These are phyloP conservation scores for Citrullus colocynthis DNA, from an alignment of 306 rosid genomes.

Conservation along the genomic window DNA sequence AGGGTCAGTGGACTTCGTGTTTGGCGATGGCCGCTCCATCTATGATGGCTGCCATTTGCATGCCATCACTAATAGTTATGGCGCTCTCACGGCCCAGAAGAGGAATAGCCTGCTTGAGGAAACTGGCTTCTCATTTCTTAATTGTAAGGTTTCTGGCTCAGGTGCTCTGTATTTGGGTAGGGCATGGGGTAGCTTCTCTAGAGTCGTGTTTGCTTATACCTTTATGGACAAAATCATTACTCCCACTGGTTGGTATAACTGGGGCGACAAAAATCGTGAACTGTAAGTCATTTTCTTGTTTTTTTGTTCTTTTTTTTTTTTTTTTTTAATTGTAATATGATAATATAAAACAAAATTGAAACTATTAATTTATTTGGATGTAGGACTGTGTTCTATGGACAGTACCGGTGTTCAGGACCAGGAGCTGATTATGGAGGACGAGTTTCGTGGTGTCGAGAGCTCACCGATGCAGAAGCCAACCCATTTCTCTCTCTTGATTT, in stretches of 20 bases:
- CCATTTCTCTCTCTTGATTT: slow-evolving; percentile 56
- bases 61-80: slow-evolving; percentile 53
- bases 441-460: slow-evolving; percentile 71
- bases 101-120: slow-evolving; percentile 59
- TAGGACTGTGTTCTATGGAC: slow-evolving; percentile 78
- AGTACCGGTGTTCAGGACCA: slow-evolving; percentile 58
- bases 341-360: too few relatives aligned
- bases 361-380: background rate
- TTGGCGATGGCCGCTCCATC: slow-evolving; percentile 52
- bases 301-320: too few relatives aligned
- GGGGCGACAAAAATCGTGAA: slow-evolving; percentile 93
- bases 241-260: slow-evolving; percentile 94
- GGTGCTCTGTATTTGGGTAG: slow-evolving; percentile 93
- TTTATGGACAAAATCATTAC: slow-evolving; percentile 92
- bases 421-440: slow-evolving; percentile 58
- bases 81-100: slow-evolving; percentile 88
- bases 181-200: slow-evolving; percentile 95
- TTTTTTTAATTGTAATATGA: too few relatives aligned
- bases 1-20: slow-evolving; percentile 71
- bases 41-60: slow-evolving; percentile 69
- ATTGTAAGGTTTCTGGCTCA: slow-evolving; percentile 93
- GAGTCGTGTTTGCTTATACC: slow-evolving; percentile 77
- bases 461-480: slow-evolving; percentile 42
- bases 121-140: slow-evolving; percentile 90
- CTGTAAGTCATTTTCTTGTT: slow-evolving; percentile 25